Conservation (phyloP, 805 yeast genomes). For the Pichia exigua region DNA sequence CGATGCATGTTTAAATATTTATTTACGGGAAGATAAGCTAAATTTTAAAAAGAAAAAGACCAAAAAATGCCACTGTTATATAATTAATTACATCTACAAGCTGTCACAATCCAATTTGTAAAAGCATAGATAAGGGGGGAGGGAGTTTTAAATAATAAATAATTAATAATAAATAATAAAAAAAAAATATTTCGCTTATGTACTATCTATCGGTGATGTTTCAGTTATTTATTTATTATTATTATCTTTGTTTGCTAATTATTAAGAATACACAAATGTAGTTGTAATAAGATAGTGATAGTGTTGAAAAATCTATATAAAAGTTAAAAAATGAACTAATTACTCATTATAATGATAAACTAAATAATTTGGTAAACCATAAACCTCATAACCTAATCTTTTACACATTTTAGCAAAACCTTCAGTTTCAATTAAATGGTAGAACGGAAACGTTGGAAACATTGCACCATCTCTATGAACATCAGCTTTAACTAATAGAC, state of each 20-base stretch:
- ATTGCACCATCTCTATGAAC: conserved; percentile 99
- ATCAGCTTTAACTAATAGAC: conserved; percentile 90
- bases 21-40: neutral
- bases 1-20: neutral
- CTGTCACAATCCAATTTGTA: neutral
- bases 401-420: conserved; percentile 99
- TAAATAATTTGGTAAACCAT: conserved; percentile 89
- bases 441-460: conserved; percentile 98
- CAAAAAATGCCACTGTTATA: neutral
- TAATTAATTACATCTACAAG: neutral
- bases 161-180: no score
- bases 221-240: no score
- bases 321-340: neutral
- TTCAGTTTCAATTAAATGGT: conserved; percentile 93
- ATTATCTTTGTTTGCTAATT: no score
- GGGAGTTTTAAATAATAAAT: neutral
- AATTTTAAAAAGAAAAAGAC: no score
- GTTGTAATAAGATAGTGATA: no score
- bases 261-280: no score
- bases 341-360: conserved; percentile 87
- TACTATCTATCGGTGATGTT: no score
- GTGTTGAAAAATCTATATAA: neutral
- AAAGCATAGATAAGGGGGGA: neutral
- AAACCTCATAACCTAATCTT: conserved; percentile 82
- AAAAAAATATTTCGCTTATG: no score